Evolutionary conservation across 1,139 yeast species (phyloP).

Genomic region (Debaryomycetaceae sp.): DNA sequence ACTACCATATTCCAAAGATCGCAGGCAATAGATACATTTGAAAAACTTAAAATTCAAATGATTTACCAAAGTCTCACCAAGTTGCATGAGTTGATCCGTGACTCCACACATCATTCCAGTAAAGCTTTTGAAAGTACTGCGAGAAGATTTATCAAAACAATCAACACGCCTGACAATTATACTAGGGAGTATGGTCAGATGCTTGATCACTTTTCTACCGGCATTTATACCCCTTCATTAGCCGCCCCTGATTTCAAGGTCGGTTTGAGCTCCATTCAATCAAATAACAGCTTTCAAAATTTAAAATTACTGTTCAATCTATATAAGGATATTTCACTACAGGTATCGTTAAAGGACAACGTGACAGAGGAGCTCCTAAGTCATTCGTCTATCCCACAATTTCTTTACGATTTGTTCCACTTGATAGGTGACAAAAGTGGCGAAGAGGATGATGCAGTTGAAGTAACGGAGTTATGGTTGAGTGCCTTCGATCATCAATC

Average conservation of each 20-base stretch:
- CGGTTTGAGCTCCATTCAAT: slow-evolving; percentile 22
- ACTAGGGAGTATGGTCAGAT: slow-evolving; percentile 25
- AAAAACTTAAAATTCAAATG: slow-evolving; percentile 31
- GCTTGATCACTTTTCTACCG: slow-evolving; percentile 29
- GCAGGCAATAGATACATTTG: slow-evolving; percentile 33
- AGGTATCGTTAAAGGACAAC: slow-evolving; percentile 19
- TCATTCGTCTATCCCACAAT: slow-evolving; percentile 32
- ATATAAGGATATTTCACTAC: slow-evolving; percentile 42
- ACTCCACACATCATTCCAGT: slow-evolving; percentile 25
- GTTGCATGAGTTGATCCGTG: slow-evolving; percentile 34
- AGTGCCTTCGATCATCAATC: slow-evolving; percentile 30
- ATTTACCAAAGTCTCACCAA: slow-evolving; percentile 33
- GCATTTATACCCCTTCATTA: slow-evolving; percentile 39
- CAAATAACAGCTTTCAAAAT: slow-evolving; percentile 37
- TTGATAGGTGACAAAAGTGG: slow-evolving; percentile 16
- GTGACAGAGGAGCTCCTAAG: slow-evolving; percentile 17
- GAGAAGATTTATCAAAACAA: slow-evolving; percentile 18
- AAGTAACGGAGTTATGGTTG: slow-evolving; percentile 20
- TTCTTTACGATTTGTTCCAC: slow-evolving; percentile 23
- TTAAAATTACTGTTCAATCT: slow-evolving; percentile 37
- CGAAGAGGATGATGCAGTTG: slow-evolving; percentile 6
- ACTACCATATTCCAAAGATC: slow-evolving; percentile 20
- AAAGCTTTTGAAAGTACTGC: slow-evolving; percentile 28
- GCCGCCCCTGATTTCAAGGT: slow-evolving; percentile 24
- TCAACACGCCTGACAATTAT: slow-evolving; percentile 26